Evolutionary conservation across 2,329 filamentous ascomycete genomes (phyloP), one percentile per base, ranked within the genome.

Genomic region (Colletotrichum costaricense): DNA sequence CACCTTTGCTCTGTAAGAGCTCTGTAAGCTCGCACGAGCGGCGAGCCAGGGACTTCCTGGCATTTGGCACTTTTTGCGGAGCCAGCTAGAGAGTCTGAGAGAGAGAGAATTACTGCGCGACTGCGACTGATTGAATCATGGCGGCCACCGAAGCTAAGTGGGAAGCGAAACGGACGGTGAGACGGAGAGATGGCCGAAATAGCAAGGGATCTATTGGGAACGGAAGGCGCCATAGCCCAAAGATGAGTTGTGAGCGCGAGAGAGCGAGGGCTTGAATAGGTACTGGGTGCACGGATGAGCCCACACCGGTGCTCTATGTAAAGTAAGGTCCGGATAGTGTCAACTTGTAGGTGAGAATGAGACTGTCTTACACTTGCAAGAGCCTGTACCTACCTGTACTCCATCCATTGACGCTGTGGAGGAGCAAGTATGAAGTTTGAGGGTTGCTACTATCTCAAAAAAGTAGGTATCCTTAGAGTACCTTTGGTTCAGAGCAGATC

Each of bases 161-260:
- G 35, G n/a, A 49, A 64, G 46, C 62, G 62, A 55, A 55, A 55
- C 62, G 46, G 62, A 35, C 28, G 46, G 35, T 55, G 22, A 64
- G 30, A 55, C 46, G 62, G 30, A 33, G 59, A 63, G 59, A 49
- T 49, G 60, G 60, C 19, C 26, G 42, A 52, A 8, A 46, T 22
- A n/a, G 11, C 22, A 42, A 35, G 57, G 33, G 19, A 16, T 26
- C 14, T 33, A 42, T 22, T 30, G 55, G 28, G n/a, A n/a, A 30
- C n/a, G 30, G 28, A 57, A 30, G 9, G 55, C 56, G 56, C 16
- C 38, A 42, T 42, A 42, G 38, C 38, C 16, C n/a, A 26, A 28
- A 49, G 38, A 22, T 35, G 24, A 33, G 24, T 49, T 49, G 33
- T 7, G 38, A 49, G 28, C n/a, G 12, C 49, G n/a, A 33, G 63